A percentile compares a stretch with the other conserved stretches of the same genome.
These are phyloP conservation scores for Paraglomus occultum DNA, from an alignment of 192 early-diverging fungal genomes.

Conservation along the genomic window DNA sequence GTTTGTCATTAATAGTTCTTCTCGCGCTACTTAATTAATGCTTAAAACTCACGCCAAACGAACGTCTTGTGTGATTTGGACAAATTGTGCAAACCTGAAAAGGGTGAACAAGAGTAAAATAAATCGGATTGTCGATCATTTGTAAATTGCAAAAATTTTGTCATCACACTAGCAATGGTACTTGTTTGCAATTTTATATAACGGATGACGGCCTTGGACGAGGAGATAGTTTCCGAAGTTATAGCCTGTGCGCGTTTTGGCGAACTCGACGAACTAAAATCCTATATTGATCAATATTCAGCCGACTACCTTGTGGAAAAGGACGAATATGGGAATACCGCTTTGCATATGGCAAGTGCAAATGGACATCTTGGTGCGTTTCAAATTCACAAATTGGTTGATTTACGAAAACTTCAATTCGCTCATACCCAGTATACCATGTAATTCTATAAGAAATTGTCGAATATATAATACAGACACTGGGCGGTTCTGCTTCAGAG, in stretches of 20 bases:
- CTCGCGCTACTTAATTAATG: no score
- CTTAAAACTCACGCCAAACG: no score
- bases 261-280: slow-evolving; percentile 67
- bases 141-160: no score
- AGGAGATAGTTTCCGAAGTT: slow-evolving; percentile 52
- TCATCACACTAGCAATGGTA: no score
- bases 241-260: slow-evolving; percentile 71
- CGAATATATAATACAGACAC: slow-evolving; percentile 45
- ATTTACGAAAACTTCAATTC: background rate
- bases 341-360: slow-evolving; percentile 79
- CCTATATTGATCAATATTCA: slow-evolving; percentile 38
- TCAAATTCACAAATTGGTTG: slow-evolving; percentile 1
- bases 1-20: no score
- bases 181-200: no score
- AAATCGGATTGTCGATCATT: no score
- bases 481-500: slow-evolving; percentile 20
- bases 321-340: slow-evolving; percentile 59
- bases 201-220: slow-evolving; percentile 2
- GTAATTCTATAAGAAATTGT: slow-evolving; percentile 48
- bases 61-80: no score
- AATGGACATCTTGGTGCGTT: slow-evolving; percentile 68
- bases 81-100: no score
- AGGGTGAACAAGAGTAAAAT: no score
- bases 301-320: slow-evolving; percentile 37
- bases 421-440: background rate